Evolutionary conservation across 2,329 filamentous ascomycete species (phyloP).

Genomic region (Calonectria hawksworthii): DNA sequence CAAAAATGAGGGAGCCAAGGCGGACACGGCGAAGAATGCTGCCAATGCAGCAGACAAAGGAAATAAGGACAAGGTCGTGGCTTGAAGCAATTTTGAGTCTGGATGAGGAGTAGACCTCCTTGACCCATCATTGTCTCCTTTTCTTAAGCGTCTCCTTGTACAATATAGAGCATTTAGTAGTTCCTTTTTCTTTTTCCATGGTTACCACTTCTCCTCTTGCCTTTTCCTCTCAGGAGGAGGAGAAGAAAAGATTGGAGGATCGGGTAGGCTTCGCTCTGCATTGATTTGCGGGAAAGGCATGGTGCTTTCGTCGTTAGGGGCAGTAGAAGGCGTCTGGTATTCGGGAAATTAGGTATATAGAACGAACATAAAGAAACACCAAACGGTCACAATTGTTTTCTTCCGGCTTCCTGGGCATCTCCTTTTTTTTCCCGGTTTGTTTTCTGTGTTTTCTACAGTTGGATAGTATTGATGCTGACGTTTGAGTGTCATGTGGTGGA

Average conservation of each 20-base stretch:
- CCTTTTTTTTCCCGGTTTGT: background rate
- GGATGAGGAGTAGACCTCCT: background rate
- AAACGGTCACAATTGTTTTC: background rate
- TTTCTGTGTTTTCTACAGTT: background rate
- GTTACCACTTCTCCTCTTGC: background rate
- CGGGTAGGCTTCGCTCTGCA: slow-evolving; percentile 1
- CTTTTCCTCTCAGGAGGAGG: background rate
- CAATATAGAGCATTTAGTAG: slow-evolving; percentile 33
- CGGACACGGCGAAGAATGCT: slow-evolving; percentile 23
- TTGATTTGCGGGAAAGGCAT: slow-evolving; percentile 18
- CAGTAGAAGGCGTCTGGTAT: slow-evolving; percentile 41
- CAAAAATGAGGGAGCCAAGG: slow-evolving; percentile 24
- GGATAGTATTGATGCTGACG: too few relatives aligned
- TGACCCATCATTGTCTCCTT: background rate
- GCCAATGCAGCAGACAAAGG: background rate
- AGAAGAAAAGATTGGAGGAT: background rate
- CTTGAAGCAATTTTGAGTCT: slow-evolving; percentile 20
- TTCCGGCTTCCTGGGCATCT: background rate
- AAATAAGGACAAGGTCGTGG: slow-evolving; percentile 30
- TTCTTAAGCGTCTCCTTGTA: slow-evolving; percentile 33
- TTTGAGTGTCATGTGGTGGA: background rate
- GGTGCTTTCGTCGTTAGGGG: slow-evolving; percentile 12
- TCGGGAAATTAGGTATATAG: slow-evolving; percentile 27
- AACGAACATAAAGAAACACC: background rate
- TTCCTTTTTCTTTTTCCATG: background rate